Evolutionary conservation across 352 stramenopile species (phyloP).

Genomic region (Phytophthora capsici): DNA sequence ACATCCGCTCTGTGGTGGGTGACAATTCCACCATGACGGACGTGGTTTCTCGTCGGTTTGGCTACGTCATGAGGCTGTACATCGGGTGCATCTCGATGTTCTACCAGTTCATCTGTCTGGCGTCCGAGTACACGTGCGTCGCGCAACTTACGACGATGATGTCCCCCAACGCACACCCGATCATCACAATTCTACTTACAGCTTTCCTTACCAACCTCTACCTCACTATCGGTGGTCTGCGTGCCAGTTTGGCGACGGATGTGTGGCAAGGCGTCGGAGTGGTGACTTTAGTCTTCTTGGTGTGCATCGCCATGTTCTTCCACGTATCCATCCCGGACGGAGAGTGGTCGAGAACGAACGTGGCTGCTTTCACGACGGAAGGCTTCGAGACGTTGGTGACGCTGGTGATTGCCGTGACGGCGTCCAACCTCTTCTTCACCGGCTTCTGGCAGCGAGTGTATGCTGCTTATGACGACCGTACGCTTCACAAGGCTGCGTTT

Average conservation of each 20-base stretch:
- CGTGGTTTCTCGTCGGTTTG: slow-evolving; percentile 63
- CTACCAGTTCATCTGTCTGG: slow-evolving; percentile 85
- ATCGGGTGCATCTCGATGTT: slow-evolving; percentile 72
- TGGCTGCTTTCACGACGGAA: slow-evolving; percentile 63
- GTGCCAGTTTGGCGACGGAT: slow-evolving; percentile 75
- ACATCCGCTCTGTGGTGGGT: slow-evolving; percentile 61
- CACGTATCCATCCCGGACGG: slow-evolving; percentile 54
- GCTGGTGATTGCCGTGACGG: slow-evolving; percentile 66
- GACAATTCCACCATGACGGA: slow-evolving; percentile 80
- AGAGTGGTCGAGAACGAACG: slow-evolving; percentile 58
- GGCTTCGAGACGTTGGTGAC: slow-evolving; percentile 82
- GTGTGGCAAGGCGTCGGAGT: slow-evolving; percentile 78
- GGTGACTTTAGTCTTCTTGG: slow-evolving; percentile 56
- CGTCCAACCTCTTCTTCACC: slow-evolving; percentile 83
- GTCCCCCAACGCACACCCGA: slow-evolving; percentile 50
- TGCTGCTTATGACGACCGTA: slow-evolving; percentile 59
- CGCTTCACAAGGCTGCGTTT: slow-evolving; percentile 50
- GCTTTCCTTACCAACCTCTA: slow-evolving; percentile 79
- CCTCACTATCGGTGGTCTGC: slow-evolving; percentile 72
- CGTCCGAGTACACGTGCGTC: slow-evolving; percentile 72
- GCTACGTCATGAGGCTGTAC: slow-evolving; percentile 71
- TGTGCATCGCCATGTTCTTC: slow-evolving; percentile 71
- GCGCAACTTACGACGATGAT: slow-evolving; percentile 58
- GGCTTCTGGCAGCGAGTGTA: slow-evolving; percentile 85
- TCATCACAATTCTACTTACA: slow-evolving; percentile 59